These are phyloP conservation scores for Hygrocybe punicea DNA, from an alignment of 768 basidiomycete genomes.

Conservation along the genomic window DNA sequence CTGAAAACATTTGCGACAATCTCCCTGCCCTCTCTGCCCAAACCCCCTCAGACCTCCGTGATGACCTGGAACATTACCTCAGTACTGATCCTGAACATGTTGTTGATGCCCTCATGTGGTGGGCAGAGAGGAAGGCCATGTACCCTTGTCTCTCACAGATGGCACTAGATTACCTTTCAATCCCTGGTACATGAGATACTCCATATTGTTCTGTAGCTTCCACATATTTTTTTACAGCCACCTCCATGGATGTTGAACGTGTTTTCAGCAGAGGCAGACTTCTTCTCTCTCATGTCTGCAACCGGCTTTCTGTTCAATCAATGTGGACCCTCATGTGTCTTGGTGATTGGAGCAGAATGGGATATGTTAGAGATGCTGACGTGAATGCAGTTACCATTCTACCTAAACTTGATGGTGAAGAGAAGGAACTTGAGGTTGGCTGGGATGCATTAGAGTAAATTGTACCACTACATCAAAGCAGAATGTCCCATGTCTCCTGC, in stretches of 20 bases:
- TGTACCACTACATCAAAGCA: neutral
- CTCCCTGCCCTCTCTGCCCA: conserved; percentile 19
- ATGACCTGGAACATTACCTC: conserved; percentile 30
- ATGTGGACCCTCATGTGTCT: conserved; percentile 32
- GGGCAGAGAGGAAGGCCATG: conserved; percentile 17
- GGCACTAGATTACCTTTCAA: conserved; percentile 32
- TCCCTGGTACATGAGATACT: conserved; percentile 27
- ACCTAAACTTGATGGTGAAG: conserved; percentile 11
- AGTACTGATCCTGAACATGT: conserved; percentile 10
- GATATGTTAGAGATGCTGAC: conserved; percentile 27
- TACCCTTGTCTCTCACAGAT: conserved; percentile 32
- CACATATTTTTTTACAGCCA: conserved; percentile 19
- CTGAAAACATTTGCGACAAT: conserved; percentile 28
- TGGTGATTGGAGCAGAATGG: conserved; percentile 18
- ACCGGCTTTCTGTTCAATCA: conserved; percentile 21
- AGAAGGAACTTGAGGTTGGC: conserved; percentile 1
- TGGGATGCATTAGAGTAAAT: neutral
- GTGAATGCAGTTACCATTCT: conserved; percentile 10
- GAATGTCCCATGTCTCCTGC: too few species aligned
- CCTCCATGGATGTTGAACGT: conserved; percentile 30
- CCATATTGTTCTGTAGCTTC: conserved; percentile 7
- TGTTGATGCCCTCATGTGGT: conserved; percentile 27
- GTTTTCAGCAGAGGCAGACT: conserved; percentile 26
- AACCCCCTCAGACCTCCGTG: conserved; percentile 10
- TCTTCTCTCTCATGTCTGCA: conserved; percentile 24